Percentiles rank a stretch among this genome's conserved stretches.
Conservation (phyloP, 2,329 filamentous ascomycete genomes). For the Sarocladium strictum region DNA sequence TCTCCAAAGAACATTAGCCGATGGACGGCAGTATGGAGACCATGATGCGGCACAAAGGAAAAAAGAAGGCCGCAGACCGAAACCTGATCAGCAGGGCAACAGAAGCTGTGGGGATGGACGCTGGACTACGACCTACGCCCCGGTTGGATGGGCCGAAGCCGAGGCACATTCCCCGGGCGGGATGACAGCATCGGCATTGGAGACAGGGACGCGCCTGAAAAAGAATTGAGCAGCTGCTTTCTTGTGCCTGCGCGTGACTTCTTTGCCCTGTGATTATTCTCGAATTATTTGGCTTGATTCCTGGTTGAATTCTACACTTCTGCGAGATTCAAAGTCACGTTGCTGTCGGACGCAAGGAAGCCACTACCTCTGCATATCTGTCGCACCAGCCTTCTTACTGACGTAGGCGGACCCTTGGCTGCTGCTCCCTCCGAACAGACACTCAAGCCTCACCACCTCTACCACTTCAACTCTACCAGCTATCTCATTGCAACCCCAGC, state of each 20-base stretch:
- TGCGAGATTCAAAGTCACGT: background rate
- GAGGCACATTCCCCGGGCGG: constrained; percentile 6
- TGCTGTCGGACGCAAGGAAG: background rate
- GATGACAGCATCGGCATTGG: background rate
- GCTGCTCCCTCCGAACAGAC: background rate
- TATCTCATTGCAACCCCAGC: background rate
- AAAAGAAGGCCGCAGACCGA: background rate
- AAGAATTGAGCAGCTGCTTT: background rate
- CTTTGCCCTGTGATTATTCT: background rate
- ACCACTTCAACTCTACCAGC: background rate
- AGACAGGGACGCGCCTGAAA: background rate
- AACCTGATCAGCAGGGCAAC: no score
- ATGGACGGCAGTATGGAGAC: background rate
- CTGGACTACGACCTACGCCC: no score
- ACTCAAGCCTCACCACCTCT: background rate
- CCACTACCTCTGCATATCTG: no score
- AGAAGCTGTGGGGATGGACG: no score
- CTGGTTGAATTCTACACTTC: no score
- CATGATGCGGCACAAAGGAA: background rate
- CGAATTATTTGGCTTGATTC: no score
- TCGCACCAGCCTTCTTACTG: no score
- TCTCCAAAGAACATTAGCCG: no score
- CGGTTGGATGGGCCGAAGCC: constrained; percentile 10
- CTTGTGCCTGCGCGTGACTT: background rate
- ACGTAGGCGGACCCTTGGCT: background rate